A percentile compares a stretch with the other conserved stretches of the same genome.
phyloP scores from a whole-genome alignment of 352 stramenopile genomes.

The Globisporangium lucens region DNA sequence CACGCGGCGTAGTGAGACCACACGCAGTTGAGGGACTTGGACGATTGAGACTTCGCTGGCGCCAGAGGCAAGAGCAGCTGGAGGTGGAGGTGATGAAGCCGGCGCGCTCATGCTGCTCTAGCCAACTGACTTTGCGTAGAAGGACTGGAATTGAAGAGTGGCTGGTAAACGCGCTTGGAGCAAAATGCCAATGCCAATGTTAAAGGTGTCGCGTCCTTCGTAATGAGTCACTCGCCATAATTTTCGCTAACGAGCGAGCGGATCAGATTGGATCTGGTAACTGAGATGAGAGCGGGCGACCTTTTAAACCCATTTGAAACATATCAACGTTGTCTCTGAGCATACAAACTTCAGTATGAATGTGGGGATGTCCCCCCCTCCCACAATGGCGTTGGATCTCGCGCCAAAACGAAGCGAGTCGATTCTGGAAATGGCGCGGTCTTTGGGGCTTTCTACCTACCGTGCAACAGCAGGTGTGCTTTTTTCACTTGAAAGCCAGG shows the following conservation, averaged over 20 bases:
- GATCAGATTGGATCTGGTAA: no score
- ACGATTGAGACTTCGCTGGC: neutral
- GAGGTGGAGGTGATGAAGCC: neutral
- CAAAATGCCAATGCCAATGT: neutral
- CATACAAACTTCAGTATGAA: neutral
- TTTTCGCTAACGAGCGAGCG: no score
- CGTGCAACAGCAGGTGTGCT: neutral
- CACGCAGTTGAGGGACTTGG: conserved; percentile 18
- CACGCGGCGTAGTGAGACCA: conserved; percentile 33
- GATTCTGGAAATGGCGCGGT: neutral
- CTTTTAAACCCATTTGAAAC: neutral
- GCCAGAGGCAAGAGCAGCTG: neutral
- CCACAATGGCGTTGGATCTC: neutral
- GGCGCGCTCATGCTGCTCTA: neutral
- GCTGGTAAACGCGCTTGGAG: no score
- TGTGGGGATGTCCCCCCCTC: neutral
- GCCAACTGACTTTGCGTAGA: neutral
- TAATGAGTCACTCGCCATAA: neutral
- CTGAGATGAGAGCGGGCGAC: neutral
- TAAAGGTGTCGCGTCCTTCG: neutral
- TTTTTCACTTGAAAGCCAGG: no score
- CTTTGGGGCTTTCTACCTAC: neutral
- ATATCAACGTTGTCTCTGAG: neutral
- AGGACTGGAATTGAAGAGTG: neutral
- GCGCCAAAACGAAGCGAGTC: no score